Evolutionary conservation across 2,329 filamentous ascomycete genomes (phyloP).

Genomic region (Beauveria scarabaeidicola): DNA sequence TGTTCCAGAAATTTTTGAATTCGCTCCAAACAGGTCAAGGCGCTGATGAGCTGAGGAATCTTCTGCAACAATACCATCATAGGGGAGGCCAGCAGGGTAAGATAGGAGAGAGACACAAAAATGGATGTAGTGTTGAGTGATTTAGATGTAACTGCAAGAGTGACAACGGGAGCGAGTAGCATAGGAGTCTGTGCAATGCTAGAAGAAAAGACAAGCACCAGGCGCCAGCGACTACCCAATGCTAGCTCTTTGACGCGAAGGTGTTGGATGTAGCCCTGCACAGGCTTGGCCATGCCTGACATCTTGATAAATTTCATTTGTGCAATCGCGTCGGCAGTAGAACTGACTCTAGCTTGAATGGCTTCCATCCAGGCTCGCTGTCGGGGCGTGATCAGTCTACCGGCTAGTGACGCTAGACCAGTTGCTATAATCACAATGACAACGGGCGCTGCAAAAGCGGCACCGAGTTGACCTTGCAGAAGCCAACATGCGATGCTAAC

Average conservation of each 20-base stretch:
- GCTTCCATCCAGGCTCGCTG: slow-evolving; percentile 9
- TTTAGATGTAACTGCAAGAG: slow-evolving; percentile 24
- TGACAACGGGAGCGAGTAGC: slow-evolving; percentile 25
- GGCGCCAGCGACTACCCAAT: slow-evolving; percentile 12
- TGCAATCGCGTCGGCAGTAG: background rate
- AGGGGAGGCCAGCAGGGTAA: slow-evolving; percentile 20
- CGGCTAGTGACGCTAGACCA: slow-evolving; percentile 11
- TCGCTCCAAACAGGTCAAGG: background rate
- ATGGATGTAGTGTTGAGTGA: slow-evolving; percentile 17
- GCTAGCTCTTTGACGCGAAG: slow-evolving; percentile 16
- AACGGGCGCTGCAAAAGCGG: slow-evolving; percentile 26
- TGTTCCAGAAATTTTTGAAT: background rate
- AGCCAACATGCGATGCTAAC: background rate
- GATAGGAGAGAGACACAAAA: slow-evolving; percentile 19
- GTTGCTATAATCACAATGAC: slow-evolving; percentile 25
- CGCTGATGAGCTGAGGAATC: background rate
- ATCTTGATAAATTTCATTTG: slow-evolving; percentile 10
- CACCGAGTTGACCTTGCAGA: background rate
- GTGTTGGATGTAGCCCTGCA: slow-evolving; percentile 7
- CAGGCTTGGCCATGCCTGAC: slow-evolving; percentile 12
- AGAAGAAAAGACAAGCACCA: slow-evolving; percentile 4
- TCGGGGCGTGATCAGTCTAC: background rate
- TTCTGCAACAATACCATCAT: slow-evolving; percentile 19
- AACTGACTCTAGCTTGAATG: slow-evolving; percentile 5
- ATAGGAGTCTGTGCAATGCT: slow-evolving; percentile 23